A percentile compares a stretch with the other conserved stretches of the same genome.
phyloP scores from a whole-genome alignment of 371 early-diverging fungal genomes.

The Apophysomyces variabilis region DNA sequence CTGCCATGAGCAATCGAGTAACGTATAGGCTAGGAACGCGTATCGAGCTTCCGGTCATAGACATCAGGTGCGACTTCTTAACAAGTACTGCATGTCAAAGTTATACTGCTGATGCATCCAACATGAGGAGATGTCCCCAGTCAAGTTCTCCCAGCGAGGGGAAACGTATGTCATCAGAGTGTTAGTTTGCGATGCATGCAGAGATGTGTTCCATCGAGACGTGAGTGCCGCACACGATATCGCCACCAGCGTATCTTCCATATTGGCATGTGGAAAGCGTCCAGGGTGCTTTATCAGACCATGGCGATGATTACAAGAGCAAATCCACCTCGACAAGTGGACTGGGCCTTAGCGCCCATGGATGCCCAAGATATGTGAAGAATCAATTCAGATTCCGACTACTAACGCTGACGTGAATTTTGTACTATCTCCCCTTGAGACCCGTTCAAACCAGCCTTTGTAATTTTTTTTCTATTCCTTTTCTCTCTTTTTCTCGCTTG shows the following conservation, averaged over 20 bases:
- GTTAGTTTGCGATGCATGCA: neutral
- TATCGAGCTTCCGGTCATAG: neutral
- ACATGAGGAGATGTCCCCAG: neutral
- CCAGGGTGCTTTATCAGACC: neutral
- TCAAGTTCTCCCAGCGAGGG: neutral
- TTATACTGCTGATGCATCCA: neutral
- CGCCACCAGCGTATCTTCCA: neutral
- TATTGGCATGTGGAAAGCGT: neutral
- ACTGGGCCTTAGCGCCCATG: neutral
- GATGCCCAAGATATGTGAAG: neutral
- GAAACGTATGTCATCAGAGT: neutral
- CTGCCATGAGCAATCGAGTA: neutral
- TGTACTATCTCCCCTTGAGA: too few species aligned
- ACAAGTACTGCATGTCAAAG: neutral
- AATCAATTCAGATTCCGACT: too few species aligned
- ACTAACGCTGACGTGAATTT: too few species aligned
- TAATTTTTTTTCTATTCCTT: neutral
- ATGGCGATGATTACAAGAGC: neutral
- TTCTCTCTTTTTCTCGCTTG: constrained; percentile 1
- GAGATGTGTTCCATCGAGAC: neutral
- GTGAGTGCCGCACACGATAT: neutral
- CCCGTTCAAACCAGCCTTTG: too few species aligned
- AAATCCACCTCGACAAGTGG: neutral
- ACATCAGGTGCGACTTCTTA: neutral
- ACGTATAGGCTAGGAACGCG: neutral